Evolutionary conservation across 2,329 filamentous ascomycete genomes (phyloP).

Genomic region (Diplodia seriata): DNA sequence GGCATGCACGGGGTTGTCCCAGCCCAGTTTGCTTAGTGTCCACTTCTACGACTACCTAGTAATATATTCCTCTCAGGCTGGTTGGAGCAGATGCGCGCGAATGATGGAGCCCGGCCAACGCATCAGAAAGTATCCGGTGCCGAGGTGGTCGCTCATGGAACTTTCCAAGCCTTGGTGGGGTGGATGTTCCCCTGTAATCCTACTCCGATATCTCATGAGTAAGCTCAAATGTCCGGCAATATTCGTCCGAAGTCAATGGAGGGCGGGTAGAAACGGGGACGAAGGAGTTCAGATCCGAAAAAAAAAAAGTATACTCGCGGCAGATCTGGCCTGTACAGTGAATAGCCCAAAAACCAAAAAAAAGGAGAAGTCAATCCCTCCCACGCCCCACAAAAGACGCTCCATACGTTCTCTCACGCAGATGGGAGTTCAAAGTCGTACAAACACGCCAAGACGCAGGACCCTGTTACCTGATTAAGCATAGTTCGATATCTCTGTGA

Average conservation of each 20-base stretch:
- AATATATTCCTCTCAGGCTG: neutral
- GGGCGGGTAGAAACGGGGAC: neutral
- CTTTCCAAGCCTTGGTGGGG: neutral
- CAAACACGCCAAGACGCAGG: no score
- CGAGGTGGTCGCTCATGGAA: neutral
- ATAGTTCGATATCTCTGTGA: no score
- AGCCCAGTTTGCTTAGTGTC: slow-evolving; percentile 2
- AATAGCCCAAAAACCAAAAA: no score
- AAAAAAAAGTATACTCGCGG: neutral
- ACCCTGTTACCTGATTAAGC: no score
- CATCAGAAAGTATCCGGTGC: slow-evolving; percentile 1
- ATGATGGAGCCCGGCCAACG: neutral
- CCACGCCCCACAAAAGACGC: no score
- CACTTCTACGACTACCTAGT: slow-evolving; percentile 8
- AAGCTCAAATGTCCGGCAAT: neutral
- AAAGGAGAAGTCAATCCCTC: no score
- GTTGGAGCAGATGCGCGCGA: neutral
- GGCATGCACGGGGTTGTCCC: slow-evolving; percentile 15
- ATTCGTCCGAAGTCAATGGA: neutral
- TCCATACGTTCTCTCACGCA: no score
- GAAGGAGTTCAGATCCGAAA: neutral
- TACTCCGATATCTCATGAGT: neutral
- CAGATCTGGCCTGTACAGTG: no score
- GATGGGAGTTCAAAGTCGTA: no score
- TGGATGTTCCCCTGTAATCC: neutral